phyloP scores from a whole-genome alignment of 78 protist species.

The Dictyostelium intermedium region DNA sequence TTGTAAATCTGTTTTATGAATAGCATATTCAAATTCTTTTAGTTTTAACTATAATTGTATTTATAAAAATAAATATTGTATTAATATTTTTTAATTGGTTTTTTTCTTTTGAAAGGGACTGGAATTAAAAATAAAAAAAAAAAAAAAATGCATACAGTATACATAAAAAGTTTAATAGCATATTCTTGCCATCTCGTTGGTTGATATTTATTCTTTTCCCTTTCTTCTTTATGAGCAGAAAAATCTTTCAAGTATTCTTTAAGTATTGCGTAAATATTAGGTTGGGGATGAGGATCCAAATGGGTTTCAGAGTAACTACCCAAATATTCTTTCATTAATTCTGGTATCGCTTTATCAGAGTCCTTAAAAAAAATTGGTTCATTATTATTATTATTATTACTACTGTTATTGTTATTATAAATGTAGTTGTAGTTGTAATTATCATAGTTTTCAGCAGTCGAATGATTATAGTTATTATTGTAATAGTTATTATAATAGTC shows the following conservation, averaged over 20 bases:
- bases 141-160: neutral
- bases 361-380: constrained; percentile 30
- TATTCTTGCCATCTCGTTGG: constrained; percentile 62
- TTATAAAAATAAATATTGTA: neutral
- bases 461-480: neutral
- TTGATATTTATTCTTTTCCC: neutral
- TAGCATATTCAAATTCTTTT: neutral
- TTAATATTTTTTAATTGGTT: neutral
- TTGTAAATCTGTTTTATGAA: neutral
- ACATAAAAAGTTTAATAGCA: constrained; percentile 34
- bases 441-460: neutral
- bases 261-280: neutral
- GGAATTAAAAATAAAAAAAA: too few species aligned
- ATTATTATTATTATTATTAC: neutral
- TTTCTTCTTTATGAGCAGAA: constrained; percentile 16
- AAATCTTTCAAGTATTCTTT: constrained; percentile 57
- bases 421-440: neutral
- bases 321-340: constrained; percentile 40
- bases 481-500: neutral
- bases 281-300: neutral
- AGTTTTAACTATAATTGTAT: neutral
- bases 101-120: too few species aligned
- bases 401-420: neutral
- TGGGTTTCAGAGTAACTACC: neutral
- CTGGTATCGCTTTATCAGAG: constrained; percentile 23